Evolutionary conservation across 768 basidiomycete species (phyloP).

Genomic region (Russula earlei): DNA sequence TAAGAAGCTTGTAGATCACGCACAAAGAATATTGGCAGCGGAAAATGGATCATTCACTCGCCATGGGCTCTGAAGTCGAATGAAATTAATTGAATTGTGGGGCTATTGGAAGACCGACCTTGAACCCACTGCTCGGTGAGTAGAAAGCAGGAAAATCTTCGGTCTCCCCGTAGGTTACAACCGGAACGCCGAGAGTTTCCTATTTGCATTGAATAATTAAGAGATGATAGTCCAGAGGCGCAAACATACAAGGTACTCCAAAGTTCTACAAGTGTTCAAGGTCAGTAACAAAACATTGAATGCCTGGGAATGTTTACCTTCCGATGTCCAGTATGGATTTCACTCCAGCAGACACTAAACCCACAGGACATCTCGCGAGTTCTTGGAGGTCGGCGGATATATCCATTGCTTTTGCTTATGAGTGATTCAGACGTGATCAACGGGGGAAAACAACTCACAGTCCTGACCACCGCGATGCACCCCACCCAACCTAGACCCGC

Average conservation of each 20-base stretch:
- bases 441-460: constrained; percentile 31
- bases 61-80: constrained; percentile 62
- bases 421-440: neutral
- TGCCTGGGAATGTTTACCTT: constrained; percentile 32
- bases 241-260: constrained; percentile 61
- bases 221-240: neutral
- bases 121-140: constrained; percentile 69
- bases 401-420: constrained; percentile 62
- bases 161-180: constrained; percentile 64
- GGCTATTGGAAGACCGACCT: constrained; percentile 34
- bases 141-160: constrained; percentile 95
- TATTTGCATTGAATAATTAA: constrained; percentile 25
- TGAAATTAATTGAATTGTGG: neutral
- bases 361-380: constrained; percentile 81
- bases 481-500: constrained; percentile 55
- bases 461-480: constrained; percentile 72
- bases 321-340: constrained; percentile 95
- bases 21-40: constrained; percentile 72
- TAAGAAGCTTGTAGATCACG: constrained; percentile 22
- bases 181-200: constrained; percentile 95
- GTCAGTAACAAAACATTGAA: neutral
- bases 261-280: constrained; percentile 39
- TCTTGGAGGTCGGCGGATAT: constrained; percentile 91
- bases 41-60: constrained; percentile 46
- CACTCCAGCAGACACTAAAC: constrained; percentile 85